Evolutionary conservation across 306 rosid genomes (phyloP), one percentile per base, ranked within the genome.

Genomic region (Neltuma alba): DNA sequence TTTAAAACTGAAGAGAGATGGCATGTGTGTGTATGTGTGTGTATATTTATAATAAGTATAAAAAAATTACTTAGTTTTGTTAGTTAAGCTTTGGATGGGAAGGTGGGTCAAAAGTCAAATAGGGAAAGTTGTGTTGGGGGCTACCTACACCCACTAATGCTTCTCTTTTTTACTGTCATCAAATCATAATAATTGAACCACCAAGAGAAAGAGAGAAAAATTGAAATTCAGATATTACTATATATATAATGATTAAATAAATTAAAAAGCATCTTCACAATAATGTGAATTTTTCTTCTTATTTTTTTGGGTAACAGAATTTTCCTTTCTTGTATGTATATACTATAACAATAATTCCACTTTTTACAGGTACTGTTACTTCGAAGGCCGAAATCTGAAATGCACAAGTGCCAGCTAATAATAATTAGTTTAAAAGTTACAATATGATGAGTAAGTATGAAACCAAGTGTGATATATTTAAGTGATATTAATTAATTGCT

Each of bases 101-200:
- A 58, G 36, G 36, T 11, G 31, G 83, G 84, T 86, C 89, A 82
- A 85, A 84, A 79, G 82, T 73, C 66, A 71, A 75, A 69, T 44
- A 73, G 44, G 75, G 55, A 89, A 82, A 80, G 67, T 48, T 69
- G 71, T 63, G 28, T 70, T 77, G 72, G 65, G 60, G 82, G 80
- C 81, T 70, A 83, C 80, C 86, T 70, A 76, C 78, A 73, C 80
- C 86, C 84, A 84, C 86, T 77, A 40, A 84, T 78, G 85, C 75
- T 66, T 76, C 72, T 34, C 80, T 85, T 79, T 73, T 85, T 81
- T 69, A 62, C 79, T 0, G 16, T 47, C 74, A 79, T 82, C 74
- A 71, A 75, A 37, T 40, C 28, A 31, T 47, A 54, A 80, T 82
- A 57, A 82, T 82, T 65, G 10, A 18, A 23, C 15, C 16, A 33